Conservation (phyloP, 306 rosid species). For the Vigna angularis region DNA sequence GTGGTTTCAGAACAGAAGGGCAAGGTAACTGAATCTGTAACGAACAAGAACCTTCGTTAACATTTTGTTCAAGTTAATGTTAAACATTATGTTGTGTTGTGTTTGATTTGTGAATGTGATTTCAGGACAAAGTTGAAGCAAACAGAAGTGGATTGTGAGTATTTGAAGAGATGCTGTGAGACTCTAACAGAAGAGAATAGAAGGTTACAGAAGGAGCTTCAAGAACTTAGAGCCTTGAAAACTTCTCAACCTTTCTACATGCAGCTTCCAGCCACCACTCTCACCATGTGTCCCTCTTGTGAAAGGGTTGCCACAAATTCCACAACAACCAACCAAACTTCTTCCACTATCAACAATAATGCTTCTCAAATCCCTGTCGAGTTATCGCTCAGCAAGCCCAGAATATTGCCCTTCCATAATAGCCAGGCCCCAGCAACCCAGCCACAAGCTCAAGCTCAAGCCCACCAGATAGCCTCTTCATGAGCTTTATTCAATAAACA, state of each 20-base stretch:
- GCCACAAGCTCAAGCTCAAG: constrained; percentile 48
- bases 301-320: constrained; percentile 74
- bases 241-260: constrained; percentile 90
- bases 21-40: constrained; percentile 61
- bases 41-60: no score
- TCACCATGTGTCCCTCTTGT: constrained; percentile 98
- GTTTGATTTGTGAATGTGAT: neutral
- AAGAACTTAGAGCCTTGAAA: constrained; percentile 88
- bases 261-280: constrained; percentile 99
- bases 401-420: constrained; percentile 47
- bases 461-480: constrained; percentile 54
- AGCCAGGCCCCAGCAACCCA: constrained; percentile 52
- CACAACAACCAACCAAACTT: constrained; percentile 18
- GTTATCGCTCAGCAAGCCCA: constrained; percentile 51
- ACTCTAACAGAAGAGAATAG: constrained; percentile 92
- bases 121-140: constrained; percentile 95
- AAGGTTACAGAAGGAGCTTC: constrained; percentile 91
- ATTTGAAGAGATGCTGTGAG: constrained; percentile 93
- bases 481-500: constrained; percentile 2
- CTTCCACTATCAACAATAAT: constrained; percentile 18
- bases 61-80: no score
- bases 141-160: constrained; percentile 96
- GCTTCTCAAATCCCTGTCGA: constrained; percentile 15
- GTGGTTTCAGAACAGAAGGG: constrained; percentile 99
- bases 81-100: no score